A percentile compares a stretch with the other conserved stretches of the same genome.
Conservation (phyloP, 371 early-diverging fungal genomes). For the Rhizopus sp. region DNA sequence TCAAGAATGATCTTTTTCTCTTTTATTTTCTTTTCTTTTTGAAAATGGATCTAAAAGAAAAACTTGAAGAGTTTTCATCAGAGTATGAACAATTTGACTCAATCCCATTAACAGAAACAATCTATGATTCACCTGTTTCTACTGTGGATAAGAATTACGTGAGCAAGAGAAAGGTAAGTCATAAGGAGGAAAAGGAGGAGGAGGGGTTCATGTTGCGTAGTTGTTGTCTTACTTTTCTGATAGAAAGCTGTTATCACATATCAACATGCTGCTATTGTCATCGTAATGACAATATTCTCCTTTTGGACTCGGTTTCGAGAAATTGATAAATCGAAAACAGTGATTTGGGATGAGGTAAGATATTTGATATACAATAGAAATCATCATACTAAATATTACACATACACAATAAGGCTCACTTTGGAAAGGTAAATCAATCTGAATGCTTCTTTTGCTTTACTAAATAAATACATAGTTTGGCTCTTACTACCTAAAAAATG, state of each 20-base stretch:
- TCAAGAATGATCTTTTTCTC: conserved; percentile 3
- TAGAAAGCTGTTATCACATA: background rate
- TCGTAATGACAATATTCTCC: conserved; percentile 48
- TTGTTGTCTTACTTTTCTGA: background rate
- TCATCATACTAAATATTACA: background rate
- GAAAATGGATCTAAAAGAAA: conserved; percentile 28
- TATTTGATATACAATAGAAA: background rate
- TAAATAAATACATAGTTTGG: conserved; percentile 72
- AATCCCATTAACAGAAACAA: conserved; percentile 15
- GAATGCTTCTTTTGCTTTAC: background rate
- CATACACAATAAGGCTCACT: conserved; percentile 72
- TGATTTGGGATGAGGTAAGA: conserved; percentile 77
- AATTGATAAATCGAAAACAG: conserved; percentile 72
- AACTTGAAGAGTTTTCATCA: conserved; percentile 9
- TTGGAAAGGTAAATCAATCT: conserved; percentile 69
- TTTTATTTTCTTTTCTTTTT: conserved; percentile 1
- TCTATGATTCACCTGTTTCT: conserved; percentile 1
- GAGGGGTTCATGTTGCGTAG: background rate
- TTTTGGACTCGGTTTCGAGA: conserved; percentile 76
- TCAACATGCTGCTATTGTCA: conserved; percentile 10
- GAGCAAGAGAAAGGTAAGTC: conserved; percentile 4
- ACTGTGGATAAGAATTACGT: conserved; percentile 3
- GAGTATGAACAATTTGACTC: conserved; percentile 22
- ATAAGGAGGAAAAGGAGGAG: conserved; percentile 7
- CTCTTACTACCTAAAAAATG: conserved; percentile 86